Evolutionary conservation across 768 basidiomycete genomes (phyloP), one percentile per base, ranked within the genome.

Genomic region (Pleurotus citrinopileatus): DNA sequence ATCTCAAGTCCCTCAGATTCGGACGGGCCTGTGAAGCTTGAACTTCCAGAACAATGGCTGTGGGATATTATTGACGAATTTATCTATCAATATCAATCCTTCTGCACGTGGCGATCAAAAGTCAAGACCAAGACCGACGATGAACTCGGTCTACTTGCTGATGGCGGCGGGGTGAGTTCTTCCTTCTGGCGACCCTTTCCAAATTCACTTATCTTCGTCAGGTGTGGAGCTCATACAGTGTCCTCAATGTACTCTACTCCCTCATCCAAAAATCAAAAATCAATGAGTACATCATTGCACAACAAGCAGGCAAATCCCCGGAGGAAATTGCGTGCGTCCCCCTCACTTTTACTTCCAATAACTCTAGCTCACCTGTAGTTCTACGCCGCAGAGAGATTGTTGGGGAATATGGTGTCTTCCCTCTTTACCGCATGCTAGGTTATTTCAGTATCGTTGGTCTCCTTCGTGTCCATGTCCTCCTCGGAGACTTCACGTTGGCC

Each of bases 41-140:
- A 95, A 57, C 84, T 99, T 20, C 96, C 96, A 0, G 92, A 95
- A 56, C 94, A 97, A 67, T 99, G 96, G 96, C 72, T 99, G 6
- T 98, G 95, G 93, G 94, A 96, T 64, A 94, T 95, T 68, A 87
- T 96, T 64, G 93, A 96, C 73, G 94, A 95, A 63, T 95, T 95
- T 67, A 96, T 98, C 61, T 99, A 97, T 72, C 96, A 99, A 67
- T 99, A 94, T 76, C 94, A 96, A 66, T 89, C 90, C 1, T 98
- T 97, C 73, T 91, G 92, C 60, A 84, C 91, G 34, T 98, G 94
- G 88, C 77, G 94, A 50, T 87, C 87, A 15, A 93, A 90, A 63
- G 78, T 86, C 26, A 89, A 91, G 57, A 77, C 78, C 46, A 98
- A 97, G 73, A 83, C 86, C 0, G 94, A 93, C 36, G 96, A 98